Evolutionary conservation across 2,329 filamentous ascomycete genomes (phyloP).

Genomic region (Arthroderma sp.): DNA sequence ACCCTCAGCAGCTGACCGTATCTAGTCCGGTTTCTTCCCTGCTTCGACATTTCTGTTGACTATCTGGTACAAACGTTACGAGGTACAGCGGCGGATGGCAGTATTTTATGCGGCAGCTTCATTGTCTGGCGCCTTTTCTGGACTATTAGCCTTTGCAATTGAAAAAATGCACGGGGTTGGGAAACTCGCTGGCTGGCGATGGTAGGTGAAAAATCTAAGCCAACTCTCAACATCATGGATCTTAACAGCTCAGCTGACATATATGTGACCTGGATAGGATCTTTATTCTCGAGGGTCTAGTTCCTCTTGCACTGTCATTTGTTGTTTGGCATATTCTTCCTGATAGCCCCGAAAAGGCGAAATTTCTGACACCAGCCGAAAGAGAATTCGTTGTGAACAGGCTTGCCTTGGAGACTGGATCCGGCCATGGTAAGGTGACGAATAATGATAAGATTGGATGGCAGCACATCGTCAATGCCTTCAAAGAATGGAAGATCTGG

Average conservation of each 20-base stretch:
- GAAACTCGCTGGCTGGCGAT: conserved; percentile 33
- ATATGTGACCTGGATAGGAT: conserved; percentile 14
- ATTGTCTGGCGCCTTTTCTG: conserved; percentile 32
- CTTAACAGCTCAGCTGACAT: not conserved
- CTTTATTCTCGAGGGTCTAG: conserved; percentile 37
- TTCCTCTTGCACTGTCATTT: conserved; percentile 38
- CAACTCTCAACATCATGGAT: not conserved
- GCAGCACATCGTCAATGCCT: conserved; percentile 33
- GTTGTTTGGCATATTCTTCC: conserved; percentile 48
- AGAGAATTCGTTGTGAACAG: conserved; percentile 21
- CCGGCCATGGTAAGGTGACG: conserved; percentile 12
- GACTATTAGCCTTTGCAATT: conserved; percentile 38
- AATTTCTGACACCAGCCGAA: conserved; percentile 41
- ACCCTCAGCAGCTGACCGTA: not conserved
- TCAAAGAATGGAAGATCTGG: conserved; percentile 37
- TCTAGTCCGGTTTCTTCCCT: conserved; percentile 38
- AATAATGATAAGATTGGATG: conserved; percentile 23
- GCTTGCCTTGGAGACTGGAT: conserved; percentile 15
- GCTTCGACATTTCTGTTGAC: conserved; percentile 14
- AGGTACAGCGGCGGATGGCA: conserved; percentile 18
- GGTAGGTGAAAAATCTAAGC: conserved; percentile 14
- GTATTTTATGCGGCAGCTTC: conserved; percentile 19
- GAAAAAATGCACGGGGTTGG: conserved; percentile 31
- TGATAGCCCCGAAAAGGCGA: conserved; percentile 49
- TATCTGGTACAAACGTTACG: conserved; percentile 19